phyloP scores from a whole-genome alignment of 345 rosid genomes.

The Leavenworthia alabamica region DNA sequence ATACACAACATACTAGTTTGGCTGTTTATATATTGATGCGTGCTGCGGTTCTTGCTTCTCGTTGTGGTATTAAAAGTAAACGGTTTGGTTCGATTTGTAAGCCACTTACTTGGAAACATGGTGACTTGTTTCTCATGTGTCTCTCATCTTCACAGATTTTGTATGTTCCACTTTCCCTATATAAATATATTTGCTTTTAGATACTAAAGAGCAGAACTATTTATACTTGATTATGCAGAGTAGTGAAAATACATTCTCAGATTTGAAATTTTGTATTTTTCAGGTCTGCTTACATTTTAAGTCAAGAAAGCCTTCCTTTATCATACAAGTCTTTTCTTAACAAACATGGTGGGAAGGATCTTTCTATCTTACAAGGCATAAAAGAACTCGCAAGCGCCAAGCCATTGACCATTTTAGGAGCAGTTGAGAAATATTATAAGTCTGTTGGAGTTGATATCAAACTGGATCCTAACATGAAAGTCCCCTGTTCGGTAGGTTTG shows the following conservation, averaged over 20 bases:
- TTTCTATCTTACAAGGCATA: constrained; percentile 59
- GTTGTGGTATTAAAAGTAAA: constrained; percentile 89
- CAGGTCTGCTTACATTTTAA: constrained; percentile 91
- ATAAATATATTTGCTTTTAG: not conserved
- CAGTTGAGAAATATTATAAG: constrained; percentile 62
- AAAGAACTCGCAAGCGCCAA: constrained; percentile 62
- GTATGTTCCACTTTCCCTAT: constrained; percentile 38
- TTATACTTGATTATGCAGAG: not conserved
- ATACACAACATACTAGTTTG: constrained; percentile 75
- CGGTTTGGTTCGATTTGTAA: constrained; percentile 69
- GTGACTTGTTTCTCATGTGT: constrained; percentile 91
- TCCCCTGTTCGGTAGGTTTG: constrained; percentile 70
- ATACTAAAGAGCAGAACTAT: not conserved
- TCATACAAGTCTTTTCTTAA: constrained; percentile 88
- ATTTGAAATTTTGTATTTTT: not conserved
- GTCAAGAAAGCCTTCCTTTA: constrained; percentile 80
- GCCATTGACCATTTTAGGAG: constrained; percentile 59
- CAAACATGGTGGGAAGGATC: constrained; percentile 82
- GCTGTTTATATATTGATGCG: constrained; percentile 91
- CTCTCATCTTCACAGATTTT: constrained; percentile 89
- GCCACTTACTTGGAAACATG: constrained; percentile 98
- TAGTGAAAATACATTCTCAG: not conserved
- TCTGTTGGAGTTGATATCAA: constrained; percentile 63
- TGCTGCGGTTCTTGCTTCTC: constrained; percentile 84
- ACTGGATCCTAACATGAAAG: constrained; percentile 72